Evolutionary conservation across 768 basidiomycete genomes (phyloP).

Genomic region (Trametes sanguinea): DNA sequence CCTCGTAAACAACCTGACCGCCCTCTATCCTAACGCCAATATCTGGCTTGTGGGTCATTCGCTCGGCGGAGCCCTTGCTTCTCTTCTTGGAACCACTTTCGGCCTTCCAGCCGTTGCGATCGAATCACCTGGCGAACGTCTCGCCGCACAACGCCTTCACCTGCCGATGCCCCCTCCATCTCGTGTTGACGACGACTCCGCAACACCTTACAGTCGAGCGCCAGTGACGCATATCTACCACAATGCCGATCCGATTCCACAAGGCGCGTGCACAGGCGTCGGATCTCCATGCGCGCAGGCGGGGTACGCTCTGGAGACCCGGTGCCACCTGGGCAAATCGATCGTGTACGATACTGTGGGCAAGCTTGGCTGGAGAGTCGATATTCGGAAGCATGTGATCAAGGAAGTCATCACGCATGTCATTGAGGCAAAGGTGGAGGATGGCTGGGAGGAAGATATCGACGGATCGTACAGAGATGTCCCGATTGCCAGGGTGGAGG

Average conservation of each 20-base stretch:
- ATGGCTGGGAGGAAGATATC: slow-evolving; percentile 40
- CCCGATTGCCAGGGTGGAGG: slow-evolving; percentile 59
- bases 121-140: slow-evolving; percentile 64
- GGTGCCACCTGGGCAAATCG: slow-evolving; percentile 62
- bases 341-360: slow-evolving; percentile 72
- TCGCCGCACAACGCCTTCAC: slow-evolving; percentile 62
- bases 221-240: slow-evolving; percentile 54
- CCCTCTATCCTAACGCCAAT: slow-evolving; percentile 56
- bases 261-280: slow-evolving; percentile 54
- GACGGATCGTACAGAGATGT: slow-evolving; percentile 48
- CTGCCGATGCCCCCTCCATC: slow-evolving; percentile 53
- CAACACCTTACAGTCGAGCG: slow-evolving; percentile 14
- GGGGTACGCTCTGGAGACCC: slow-evolving; percentile 65
- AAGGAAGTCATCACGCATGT: slow-evolving; percentile 55
- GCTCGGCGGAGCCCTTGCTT: slow-evolving; percentile 65
- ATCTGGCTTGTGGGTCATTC: slow-evolving; percentile 66
- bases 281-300: slow-evolving; percentile 57
- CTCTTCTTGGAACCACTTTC: slow-evolving; percentile 64
- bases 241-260: slow-evolving; percentile 72
- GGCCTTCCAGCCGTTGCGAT: slow-evolving; percentile 66
- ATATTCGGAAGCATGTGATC: slow-evolving; percentile 58
- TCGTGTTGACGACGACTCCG: neutral
- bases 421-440: slow-evolving; percentile 48
- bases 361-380: slow-evolving; percentile 59
- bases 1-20: slow-evolving; percentile 57